Evolutionary conservation across 148 eudicot species (phyloP), one percentile per base, ranked within the genome.

Genomic region (Silene conica): DNA sequence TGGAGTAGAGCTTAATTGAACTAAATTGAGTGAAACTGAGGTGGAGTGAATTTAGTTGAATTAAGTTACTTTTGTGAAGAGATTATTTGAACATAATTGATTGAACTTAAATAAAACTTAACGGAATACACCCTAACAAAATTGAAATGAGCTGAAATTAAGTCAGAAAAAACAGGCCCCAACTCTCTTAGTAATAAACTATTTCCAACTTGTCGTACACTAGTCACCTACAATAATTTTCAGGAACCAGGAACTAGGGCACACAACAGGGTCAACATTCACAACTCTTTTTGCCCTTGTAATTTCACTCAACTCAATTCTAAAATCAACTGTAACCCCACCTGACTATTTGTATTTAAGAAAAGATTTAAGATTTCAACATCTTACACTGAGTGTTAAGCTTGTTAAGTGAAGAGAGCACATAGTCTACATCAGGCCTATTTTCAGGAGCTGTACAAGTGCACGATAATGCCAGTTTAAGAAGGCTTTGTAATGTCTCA

Each of bases 391-490:
- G 21, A 25, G 81, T 84, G 58, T 80, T 83, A 20, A 87, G 76
- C 82, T 85, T 89, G 52, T 59, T 38, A 57, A 95, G 92, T 63
- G 82, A 79, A 59, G 96, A 76, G 59, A 90, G 22, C 15, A 92
- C 87, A 58, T 58, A 67, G 28, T 84, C 80, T 76, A 92, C 88
- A 60, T 87, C 83, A 6, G 89, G 93, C 31, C 98, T 78, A 54
- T 90, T 81, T 26, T 88, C 93, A 13, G 97, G 97, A 66, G 62
- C 81, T 11, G 77, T 70, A 70, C 69, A 77, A 72, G 88, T 90
- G 83, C 98, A 95, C n/a, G 81, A 85, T 75, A 92, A 80, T 21
- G 96, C 93, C 73, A 95, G 80, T 46, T 82, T 80, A 16, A 95
- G 90, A 75, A 95, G 74, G 73, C 80, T 82, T 73, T 83, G 78